Base-by-base conservation (phyloP, 2,329 filamentous ascomycete species). In the Phyllachora maydis region DNA sequence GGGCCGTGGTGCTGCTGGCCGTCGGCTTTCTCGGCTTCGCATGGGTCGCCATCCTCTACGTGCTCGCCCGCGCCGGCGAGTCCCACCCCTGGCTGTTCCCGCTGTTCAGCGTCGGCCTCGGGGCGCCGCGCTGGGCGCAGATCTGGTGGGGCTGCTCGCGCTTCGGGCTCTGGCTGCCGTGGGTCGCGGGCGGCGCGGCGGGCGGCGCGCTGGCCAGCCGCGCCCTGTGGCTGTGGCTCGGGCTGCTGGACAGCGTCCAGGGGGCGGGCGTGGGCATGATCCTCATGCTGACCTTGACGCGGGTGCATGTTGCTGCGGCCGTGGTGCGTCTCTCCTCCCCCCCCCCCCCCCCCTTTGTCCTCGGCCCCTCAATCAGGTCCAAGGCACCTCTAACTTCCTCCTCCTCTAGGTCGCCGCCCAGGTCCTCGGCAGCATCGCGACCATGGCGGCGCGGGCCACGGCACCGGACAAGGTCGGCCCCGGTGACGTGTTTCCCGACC, bases 241-340 rank as follows among this genome's bases (percentile, higher is more conserved):
- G 67, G 19, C 55, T 70, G 3, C 47, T 73, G 5, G 67, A 73
- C 34, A 54, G 61, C 3, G 42, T 73, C 3, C 67, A 74, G 37
- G 65, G 65, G 19, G 58, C 71, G 3, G 67, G 67, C 3, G 59
- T 72, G 26, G 67, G 67, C 24, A 73, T 71, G 65, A 66, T 73
- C 21, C 48, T 73, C 2, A 43, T 73, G 22, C 62, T 69, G 38
- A 71, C 66, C 0, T 42, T 69, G 32, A 71, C 66, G 1, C 50
- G 67, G 11, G 54, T 68, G 37, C 68, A 73, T 22, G 30, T 30
- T 10, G 23, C 14, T 14, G 26, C 28, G 33, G 60, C 64, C 0
- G 48, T 72, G 18, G 50, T 68, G 22, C n/a, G n/a, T n/a, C n/a
- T n/a, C n/a, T n/a, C n/a, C n/a, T n/a, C n/a, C n/a, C 25, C 20